Evolutionary conservation across 176 grass and related monocot species (phyloP), one percentile per base, ranked within the genome.

Genomic region (Ensete glaucum): DNA sequence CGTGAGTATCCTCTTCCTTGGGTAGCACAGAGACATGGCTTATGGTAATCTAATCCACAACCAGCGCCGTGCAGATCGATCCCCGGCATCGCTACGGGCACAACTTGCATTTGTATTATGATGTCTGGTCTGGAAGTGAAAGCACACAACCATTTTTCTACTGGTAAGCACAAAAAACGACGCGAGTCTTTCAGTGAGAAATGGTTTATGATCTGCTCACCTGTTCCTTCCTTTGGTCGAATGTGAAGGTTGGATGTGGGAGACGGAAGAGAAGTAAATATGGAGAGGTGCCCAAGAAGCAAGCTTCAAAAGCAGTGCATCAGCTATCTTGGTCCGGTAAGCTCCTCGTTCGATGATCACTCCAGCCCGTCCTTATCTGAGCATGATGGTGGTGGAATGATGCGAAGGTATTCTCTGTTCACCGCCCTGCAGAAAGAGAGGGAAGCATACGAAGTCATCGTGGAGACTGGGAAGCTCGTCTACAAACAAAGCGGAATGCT

Each of bases 41-140:
- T 69, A 69, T 29, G 64, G 26, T 43, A 43, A 43, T 43, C 34
- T 43, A 43, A 43, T 43, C 34, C 34, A 43, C 34, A 43, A 6
- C 34, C 34, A 43, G 34, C 34, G 5, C 34, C 4, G 34, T 73
- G 50, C 78, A 97, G 94, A 99, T 95, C 70, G 96, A 99, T 81
- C 90, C 96, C 23, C 88, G 96, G 58, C 96, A 99, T 83, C 88
- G 96, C 57, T 99, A 99, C 68, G 91, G 96, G 22, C 96, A 99
- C 83, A 99, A 91, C 54, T 79, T 99, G 53, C 96, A 99, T 62
- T 79, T 99, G 13, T 99, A 99, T 50, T 99, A 99, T 73, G 88
- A 91, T 76, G 69, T 91, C 73, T 99, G 91, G 96, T 99, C 84
- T 16, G 85, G 55, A 2, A 95, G 88, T n/a, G 89, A 92, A 11